Percentiles rank a stretch among this genome's conserved stretches.
Evolutionary conservation across 495 filamentous ascomycete species (phyloP).

Genomic region (Talaromyces ruber): DNA sequence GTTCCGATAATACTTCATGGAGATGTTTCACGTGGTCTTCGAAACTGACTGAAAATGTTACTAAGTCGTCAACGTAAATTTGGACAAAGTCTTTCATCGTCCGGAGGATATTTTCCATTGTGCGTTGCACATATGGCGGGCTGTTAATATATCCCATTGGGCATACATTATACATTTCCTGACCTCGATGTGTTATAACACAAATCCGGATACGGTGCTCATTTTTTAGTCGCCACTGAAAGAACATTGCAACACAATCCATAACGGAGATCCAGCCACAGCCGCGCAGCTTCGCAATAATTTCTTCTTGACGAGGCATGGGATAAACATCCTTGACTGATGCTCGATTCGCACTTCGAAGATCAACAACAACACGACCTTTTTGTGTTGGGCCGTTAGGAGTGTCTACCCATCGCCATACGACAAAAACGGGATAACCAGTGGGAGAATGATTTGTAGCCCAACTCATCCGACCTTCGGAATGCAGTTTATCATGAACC

Average conservation of each 20-base stretch:
- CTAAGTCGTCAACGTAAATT: constrained; percentile 6
- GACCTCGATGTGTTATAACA: not conserved
- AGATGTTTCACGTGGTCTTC: constrained; percentile 7
- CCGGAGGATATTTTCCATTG: not conserved
- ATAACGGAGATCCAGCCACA: not conserved
- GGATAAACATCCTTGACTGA: constrained; percentile 7
- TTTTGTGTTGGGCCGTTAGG: not conserved
- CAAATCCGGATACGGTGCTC: constrained; percentile 2
- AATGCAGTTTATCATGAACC: too few species aligned
- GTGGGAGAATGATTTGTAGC: too few species aligned
- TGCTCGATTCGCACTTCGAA: constrained; percentile 8
- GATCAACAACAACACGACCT: constrained; percentile 7
- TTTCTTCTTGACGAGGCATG: constrained; percentile 4
- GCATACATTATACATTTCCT: constrained; percentile 12
- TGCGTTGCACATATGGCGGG: constrained; percentile 1
- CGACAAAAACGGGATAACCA: not conserved
- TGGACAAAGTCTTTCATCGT: not conserved
- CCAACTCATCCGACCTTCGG: too few species aligned
- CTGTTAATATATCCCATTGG: constrained; percentile 10
- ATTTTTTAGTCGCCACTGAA: constrained; percentile 1
- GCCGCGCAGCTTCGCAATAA: not conserved
- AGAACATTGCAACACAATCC: constrained; percentile 7
- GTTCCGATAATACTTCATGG: not conserved
- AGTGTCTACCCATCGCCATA: constrained; percentile 2
- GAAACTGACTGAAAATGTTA: not conserved